Conservation (phyloP, 768 basidiomycete genomes). For the Mycena leptocephala region DNA sequence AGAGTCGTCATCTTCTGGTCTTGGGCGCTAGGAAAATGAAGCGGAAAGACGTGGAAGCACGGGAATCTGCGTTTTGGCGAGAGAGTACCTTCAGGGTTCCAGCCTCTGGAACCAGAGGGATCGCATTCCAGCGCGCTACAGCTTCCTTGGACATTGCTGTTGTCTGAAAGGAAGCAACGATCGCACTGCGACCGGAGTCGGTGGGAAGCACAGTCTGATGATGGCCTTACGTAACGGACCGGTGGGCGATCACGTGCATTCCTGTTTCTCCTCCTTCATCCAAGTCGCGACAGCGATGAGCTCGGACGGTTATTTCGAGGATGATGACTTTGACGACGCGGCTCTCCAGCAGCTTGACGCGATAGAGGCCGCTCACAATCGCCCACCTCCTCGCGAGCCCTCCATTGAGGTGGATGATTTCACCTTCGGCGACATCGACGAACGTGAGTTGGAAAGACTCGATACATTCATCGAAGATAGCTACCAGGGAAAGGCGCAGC, state of each 20-base stretch:
- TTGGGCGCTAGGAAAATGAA: conserved; percentile 75
- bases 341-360: conserved; percentile 76
- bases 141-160: conserved; percentile 73
- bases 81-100: conserved; percentile 78
- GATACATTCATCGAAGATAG: conserved; percentile 68
- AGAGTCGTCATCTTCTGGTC: conserved; percentile 69
- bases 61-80: conserved; percentile 57
- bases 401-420: conserved; percentile 59
- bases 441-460: conserved; percentile 66
- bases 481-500: conserved; percentile 57
- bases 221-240: no score
- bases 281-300: conserved; percentile 64
- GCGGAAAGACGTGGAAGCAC: conserved; percentile 71
- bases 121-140: conserved; percentile 83
- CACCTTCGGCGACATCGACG: conserved; percentile 69
- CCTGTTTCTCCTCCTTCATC: not conserved
- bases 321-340: conserved; percentile 74
- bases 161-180: no score
- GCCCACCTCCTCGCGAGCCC: conserved; percentile 42
- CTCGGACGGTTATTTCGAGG: conserved; percentile 84
- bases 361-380: conserved; percentile 74
- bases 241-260: conserved; percentile 24
- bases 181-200: no score
- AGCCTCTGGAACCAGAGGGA: conserved; percentile 60
- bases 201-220: no score